phyloP scores from a whole-genome alignment of 768 basidiomycete species.

The Mycena indigotica region DNA sequence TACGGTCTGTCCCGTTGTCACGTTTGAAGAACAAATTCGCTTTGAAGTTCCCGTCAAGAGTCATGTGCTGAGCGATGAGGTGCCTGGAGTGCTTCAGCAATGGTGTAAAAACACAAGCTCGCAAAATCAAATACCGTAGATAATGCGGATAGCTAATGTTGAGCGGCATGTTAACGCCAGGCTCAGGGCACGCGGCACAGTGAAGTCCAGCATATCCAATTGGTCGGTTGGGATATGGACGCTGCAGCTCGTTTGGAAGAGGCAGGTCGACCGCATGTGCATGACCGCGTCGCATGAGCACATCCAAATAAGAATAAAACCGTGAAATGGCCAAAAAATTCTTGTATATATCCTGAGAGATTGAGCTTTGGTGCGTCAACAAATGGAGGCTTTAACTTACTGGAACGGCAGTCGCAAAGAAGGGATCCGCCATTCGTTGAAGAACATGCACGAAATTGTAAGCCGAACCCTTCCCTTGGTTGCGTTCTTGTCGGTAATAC shows the following conservation, averaged over 20 bases:
- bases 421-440: constrained; percentile 13
- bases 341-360: constrained; percentile 6
- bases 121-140: constrained; percentile 7
- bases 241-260: constrained; percentile 3
- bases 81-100: constrained; percentile 1
- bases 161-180: constrained; percentile 9
- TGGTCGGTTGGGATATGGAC: constrained; percentile 8
- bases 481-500: constrained; percentile 2
- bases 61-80: background rate
- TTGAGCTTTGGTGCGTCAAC: background rate
- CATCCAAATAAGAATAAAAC: constrained; percentile 3
- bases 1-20: constrained; percentile 9
- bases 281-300: background rate
- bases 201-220: background rate
- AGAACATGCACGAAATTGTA: constrained; percentile 11
- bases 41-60: constrained; percentile 13
- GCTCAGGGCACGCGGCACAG: constrained; percentile 9
- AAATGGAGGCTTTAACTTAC: background rate
- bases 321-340: constrained; percentile 5
- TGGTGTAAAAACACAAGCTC: background rate
- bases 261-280: constrained; percentile 1
- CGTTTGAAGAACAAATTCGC: constrained; percentile 10
- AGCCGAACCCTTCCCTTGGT: constrained; percentile 8
- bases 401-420: constrained; percentile 7
- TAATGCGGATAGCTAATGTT: background rate